Evolutionary conservation across 2,329 filamentous ascomycete genomes (phyloP), one percentile per base, ranked within the genome.

Genomic region (Aspergillus sp.): DNA sequence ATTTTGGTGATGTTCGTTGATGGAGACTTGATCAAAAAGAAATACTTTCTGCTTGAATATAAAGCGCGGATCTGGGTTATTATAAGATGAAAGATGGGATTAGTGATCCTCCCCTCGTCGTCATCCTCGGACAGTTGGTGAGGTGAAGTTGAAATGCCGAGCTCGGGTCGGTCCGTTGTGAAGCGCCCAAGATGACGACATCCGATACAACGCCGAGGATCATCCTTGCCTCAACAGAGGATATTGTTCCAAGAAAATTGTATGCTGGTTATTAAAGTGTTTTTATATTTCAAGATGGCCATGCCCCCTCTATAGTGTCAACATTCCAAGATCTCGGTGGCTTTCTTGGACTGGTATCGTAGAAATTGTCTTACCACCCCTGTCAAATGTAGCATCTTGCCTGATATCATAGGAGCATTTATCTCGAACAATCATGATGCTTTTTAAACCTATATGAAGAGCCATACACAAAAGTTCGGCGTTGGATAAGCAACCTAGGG

Each of bases 161-260:
- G 45, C 43, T 42, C 47, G 49, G 47, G 37, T 48, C 49, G 47
- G 45, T 45, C 48, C 41, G 43, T 45, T 29, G 6, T 5, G 29
- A 38, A 26, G 10, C 34, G 19, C 27, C 34, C 13, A 26, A 12
- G 13, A 11, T 13, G 26, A 11, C 7, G 19, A 19, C 19, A 19
- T 19, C 19, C 19, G 19, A 19, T 36, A 27, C 4, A 26, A 11
- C 34, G 11, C 12, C 12, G 34, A 27, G 9, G 7, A 36, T 27
- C 27, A 36, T 36, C 19, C 19, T 19, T 19, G 19, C 19, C 19
- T 19, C 19, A 19, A 19, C n/a, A 9, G 31, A 32, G 3, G 31
- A 8, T 8, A 32, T 32, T 9, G n/a, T 2, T 32, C 8, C 31
- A 32, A 3, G 31, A 19, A 19, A 19, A 19, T 32, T 2, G 31